These are phyloP conservation scores for Sporothrix euskadiensis DNA, from an alignment of 2,329 filamentous ascomycete species.

Conservation along the genomic window DNA sequence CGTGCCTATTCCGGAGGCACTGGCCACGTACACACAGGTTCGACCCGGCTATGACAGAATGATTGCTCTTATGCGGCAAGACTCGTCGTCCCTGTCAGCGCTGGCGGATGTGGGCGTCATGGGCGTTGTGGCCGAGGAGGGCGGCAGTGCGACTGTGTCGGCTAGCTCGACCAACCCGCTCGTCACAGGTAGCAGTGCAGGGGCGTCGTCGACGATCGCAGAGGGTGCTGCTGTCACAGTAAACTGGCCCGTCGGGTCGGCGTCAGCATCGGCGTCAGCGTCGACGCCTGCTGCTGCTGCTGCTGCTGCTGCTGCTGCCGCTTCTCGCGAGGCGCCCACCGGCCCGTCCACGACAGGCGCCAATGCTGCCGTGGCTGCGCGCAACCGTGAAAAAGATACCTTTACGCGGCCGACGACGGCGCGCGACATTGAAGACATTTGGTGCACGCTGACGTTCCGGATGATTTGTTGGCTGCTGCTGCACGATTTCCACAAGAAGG, in stretches of 20 bases:
- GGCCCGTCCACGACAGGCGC: neutral
- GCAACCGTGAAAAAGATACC: neutral
- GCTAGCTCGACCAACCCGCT: neutral
- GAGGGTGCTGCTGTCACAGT: neutral
- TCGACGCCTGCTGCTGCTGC: neutral
- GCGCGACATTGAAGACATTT: slow-evolving; percentile 45
- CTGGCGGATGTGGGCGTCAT: neutral
- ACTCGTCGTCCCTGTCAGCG: slow-evolving; percentile 2
- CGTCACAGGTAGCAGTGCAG: neutral
- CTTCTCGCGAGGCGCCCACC: neutral
- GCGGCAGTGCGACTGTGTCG: neutral
- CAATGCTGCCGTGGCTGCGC: neutral
- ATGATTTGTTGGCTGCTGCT: slow-evolving; percentile 62
- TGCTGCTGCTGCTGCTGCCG: neutral
- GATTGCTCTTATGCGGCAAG: neutral
- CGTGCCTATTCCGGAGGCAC: slow-evolving; percentile 31
- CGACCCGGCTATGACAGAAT: neutral
- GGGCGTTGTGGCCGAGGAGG: neutral
- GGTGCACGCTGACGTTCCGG: slow-evolving; percentile 57
- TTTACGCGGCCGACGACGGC: slow-evolving; percentile 12
- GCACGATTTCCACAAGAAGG: slow-evolving; percentile 58
- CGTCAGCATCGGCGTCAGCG: neutral
- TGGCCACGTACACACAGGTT: slow-evolving; percentile 18
- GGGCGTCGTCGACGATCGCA: neutral
- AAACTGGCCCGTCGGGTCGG: neutral